Evolutionary conservation across 2,329 filamentous ascomycete species (phyloP), one percentile per base, ranked within the genome.

Genomic region (Trichoderma brevicompactum): DNA sequence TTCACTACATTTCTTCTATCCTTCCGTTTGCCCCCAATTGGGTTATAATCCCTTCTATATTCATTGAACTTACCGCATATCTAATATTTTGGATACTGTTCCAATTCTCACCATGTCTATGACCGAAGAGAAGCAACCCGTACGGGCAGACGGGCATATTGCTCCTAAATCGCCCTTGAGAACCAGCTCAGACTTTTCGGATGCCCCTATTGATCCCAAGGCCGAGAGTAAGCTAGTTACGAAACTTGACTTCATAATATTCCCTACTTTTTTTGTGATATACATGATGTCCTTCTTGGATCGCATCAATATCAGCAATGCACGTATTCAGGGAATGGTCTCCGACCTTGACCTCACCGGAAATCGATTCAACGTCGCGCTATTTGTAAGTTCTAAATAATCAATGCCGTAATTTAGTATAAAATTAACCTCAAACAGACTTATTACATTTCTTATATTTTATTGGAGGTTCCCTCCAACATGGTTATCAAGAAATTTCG

Each of bases 391-490:
- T 64, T 28, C 15, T 34, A 10, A 12, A 12, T 34, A 6, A 49
- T 13, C 17, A 0, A 40, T 28, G 34, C 2, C 13, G n/a, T n/a
- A 5, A 17, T 46, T 5, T 50, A 2, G 10, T 41, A 6, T n/a
- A 48, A 7, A 7, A 41, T 32, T 38, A 15, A 52, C n/a, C 5
- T 10, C 23, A 9, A 28, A 19, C 48, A 70, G 72, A 66, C 72
- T n/a, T 75, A 73, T 85, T 2, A 72, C 13, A 32, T 60, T 19
- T 60, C 56, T 7, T 86, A 86, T 65, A 81, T 84, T 66, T 74
- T 79, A 0, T 78, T 80, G 34, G 84, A 87, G 67, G 81, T 87
- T 15, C 85, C 85, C 1, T 82, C 80, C 66, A 87, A 87, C 73
- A 76, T 87, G 52, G 80, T 85, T 72, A 81, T 87, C 77, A 86